phyloP scores from a whole-genome alignment of 1,139 yeast genomes.

The Taphrina betulina region DNA sequence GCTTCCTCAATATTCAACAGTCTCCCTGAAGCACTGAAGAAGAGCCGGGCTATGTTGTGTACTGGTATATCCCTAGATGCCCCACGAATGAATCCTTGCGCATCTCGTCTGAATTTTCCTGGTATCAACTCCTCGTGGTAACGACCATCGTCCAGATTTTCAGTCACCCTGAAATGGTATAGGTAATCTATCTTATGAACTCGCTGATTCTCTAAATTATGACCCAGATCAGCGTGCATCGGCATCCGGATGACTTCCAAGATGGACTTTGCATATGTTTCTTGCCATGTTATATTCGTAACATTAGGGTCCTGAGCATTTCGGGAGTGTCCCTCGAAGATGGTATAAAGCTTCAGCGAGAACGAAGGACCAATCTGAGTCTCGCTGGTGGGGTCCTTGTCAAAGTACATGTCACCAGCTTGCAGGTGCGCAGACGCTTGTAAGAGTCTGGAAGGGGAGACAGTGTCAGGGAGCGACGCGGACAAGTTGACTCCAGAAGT shows the following conservation, averaged over 20 bases:
- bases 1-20: conserved; percentile 64
- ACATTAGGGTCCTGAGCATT: conserved; percentile 16
- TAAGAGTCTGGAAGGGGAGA: conserved; percentile 65
- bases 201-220: conserved; percentile 7
- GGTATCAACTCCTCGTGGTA: conserved; percentile 62
- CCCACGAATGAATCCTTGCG: conserved; percentile 42
- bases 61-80: conserved; percentile 47
- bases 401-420: conserved; percentile 47
- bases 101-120: conserved; percentile 40
- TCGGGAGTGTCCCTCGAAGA: conserved; percentile 58
- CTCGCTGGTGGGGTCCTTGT: conserved; percentile 12
- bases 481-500: conserved; percentile 68
- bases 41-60: conserved; percentile 48
- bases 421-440: conserved; percentile 60
- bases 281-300: conserved; percentile 62
- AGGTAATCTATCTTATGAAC: conserved; percentile 41
- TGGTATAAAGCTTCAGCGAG: conserved; percentile 59
- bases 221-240: conserved; percentile 20
- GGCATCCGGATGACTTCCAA: conserved; percentile 48
- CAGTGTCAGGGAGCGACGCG: conserved; percentile 53
- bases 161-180: conserved; percentile 55
- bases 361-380: conserved; percentile 62
- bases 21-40: conserved; percentile 72
- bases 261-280: conserved; percentile 59
- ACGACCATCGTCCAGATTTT: conserved; percentile 69